Base-by-base conservation (phyloP, 2,329 filamentous ascomycete genomes). In the Calonectria crousiana region DNA sequence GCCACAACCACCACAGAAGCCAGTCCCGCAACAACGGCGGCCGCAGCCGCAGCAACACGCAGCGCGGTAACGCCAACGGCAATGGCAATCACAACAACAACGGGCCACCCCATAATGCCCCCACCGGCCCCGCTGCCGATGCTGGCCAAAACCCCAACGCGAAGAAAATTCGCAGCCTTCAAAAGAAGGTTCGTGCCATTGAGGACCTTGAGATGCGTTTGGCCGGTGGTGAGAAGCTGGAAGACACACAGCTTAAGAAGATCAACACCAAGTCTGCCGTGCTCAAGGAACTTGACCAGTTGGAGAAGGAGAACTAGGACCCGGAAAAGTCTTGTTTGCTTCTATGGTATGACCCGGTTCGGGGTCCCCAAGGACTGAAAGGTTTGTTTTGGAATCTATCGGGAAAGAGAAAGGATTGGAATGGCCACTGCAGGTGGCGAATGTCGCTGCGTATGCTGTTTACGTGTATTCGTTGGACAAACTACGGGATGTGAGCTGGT, bases 171-270 rank as follows among this genome's bases (percentile, higher is more conserved):
- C 91, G 97, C 71, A 95, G 95, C 74, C 89, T 99, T 76, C 90
- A 98, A 84, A 99, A 99, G 91, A 99, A 99, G 90, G 94, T 99
- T 76, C 92, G 97, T 26, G 97, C 97, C 14, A 99, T 99, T 82
- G 97, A 99, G 83, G 97, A 99, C 84, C 88, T 99, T 75, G 98
- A 98, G 89, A 98, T 98, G 96, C 92, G 97, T 71, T 92, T 96
- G 78, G 97, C 96, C 3, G 93, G 94, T 41, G 96, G 96, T 6
- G 97, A 99, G 89, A 98, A 98, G 89, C 88, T 99, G 74, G 97
- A 99, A 87, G 96, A 98, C 82, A 99, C 97, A 38, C 97, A 99
- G 87, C 92, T 99, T 86, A 97, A 98, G 90, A 99, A 99, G 91
- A 99, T 99, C 80, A 91, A 92, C 71, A 98, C 95, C 28, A 98